phyloP scores from a whole-genome alignment of 768 basidiomycete species.

The Amyloporia xantha region DNA sequence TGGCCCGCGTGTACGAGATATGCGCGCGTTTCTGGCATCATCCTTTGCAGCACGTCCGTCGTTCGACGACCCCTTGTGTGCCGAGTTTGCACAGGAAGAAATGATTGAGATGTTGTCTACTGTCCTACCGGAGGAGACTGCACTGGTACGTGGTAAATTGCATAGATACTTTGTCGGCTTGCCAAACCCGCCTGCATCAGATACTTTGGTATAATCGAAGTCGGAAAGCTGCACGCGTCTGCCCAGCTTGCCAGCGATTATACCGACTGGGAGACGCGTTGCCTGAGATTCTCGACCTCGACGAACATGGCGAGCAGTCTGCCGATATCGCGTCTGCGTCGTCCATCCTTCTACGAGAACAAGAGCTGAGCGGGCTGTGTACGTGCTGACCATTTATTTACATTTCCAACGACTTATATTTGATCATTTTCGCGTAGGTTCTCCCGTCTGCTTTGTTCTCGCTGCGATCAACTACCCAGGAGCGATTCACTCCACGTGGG shows the following conservation, averaged over 20 bases:
- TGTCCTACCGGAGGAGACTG: constrained; percentile 64
- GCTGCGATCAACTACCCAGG: constrained; percentile 60
- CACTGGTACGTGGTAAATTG: constrained; percentile 45
- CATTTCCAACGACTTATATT: not conserved
- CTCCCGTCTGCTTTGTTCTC: constrained; percentile 68
- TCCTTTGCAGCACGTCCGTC: constrained; percentile 64
- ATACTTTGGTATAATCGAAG: constrained; percentile 86
- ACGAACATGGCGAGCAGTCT: constrained; percentile 11
- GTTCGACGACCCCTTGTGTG: constrained; percentile 58
- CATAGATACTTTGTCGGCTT: not conserved
- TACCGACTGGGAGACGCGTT: constrained; percentile 66
- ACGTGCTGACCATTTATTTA: constrained; percentile 24
- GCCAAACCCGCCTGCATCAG: constrained; percentile 27
- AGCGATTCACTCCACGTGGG: constrained; percentile 64
- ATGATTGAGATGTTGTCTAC: constrained; percentile 66
- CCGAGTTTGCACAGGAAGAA: constrained; percentile 72
- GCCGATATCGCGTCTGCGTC: constrained; percentile 19
- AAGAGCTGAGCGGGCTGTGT: constrained; percentile 75
- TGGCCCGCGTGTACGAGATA: constrained; percentile 67
- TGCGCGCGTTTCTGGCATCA: constrained; percentile 57
- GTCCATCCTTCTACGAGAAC: constrained; percentile 48
- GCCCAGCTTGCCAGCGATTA: constrained; percentile 70
- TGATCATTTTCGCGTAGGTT: constrained; percentile 39
- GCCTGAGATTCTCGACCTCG: constrained; percentile 30
- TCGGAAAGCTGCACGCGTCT: constrained; percentile 59